Percentiles rank a stretch among this genome's conserved stretches.
phyloP scores from a whole-genome alignment of 78 protist species.

The Dictyostelium discoideum region DNA sequence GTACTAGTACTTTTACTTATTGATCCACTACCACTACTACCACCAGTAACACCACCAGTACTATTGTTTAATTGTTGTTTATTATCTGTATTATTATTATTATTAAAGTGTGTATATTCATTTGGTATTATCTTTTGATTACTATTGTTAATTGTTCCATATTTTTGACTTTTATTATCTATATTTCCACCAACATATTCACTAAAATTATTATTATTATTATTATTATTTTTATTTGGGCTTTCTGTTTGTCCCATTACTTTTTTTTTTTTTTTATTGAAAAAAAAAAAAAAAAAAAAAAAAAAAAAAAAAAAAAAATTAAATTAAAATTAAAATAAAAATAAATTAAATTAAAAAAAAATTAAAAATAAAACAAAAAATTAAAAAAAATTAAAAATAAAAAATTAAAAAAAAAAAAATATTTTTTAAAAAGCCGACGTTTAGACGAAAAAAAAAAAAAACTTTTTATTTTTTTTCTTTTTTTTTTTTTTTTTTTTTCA shows the following conservation, averaged over 20 bases:
- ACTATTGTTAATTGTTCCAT: background rate
- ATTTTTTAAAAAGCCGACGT: background rate
- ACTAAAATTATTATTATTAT: background rate
- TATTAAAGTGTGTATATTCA: background rate
- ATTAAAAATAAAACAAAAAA: background rate
- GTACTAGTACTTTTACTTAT: background rate
- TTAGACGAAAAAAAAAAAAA: background rate
- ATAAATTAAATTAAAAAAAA: background rate
- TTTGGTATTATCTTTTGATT: background rate
- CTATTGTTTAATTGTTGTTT: background rate
- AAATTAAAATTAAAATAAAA: background rate
- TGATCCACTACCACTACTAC: background rate
- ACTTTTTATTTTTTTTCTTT: no score
- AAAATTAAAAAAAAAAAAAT: background rate
- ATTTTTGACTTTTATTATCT: background rate
- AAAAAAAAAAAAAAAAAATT: background rate
- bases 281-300: background rate
- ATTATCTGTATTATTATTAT: background rate
- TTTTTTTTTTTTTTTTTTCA: background rate
- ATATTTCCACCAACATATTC: background rate
- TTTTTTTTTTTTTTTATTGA: no score
- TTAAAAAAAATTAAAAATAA: background rate
- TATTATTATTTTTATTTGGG: background rate
- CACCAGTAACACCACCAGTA: background rate
- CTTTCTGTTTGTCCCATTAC: constrained; percentile 28